Conservation (phyloP, 106 monocot genomes). For the Dactylorhiza incarnata region DNA sequence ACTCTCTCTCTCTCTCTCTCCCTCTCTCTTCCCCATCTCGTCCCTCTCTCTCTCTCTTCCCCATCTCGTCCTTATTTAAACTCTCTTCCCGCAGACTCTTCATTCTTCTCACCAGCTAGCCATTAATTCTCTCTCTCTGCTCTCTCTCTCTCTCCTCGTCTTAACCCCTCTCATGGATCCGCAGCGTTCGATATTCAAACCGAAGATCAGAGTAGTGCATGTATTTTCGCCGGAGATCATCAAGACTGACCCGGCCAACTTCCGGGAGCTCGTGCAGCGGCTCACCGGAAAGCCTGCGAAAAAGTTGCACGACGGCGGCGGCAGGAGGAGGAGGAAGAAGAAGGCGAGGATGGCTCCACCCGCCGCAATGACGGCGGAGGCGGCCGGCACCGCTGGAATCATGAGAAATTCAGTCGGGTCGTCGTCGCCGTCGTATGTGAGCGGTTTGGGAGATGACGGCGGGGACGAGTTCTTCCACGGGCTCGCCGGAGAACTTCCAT, state of each 20-base stretch:
- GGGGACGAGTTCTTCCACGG: constrained; percentile 12
- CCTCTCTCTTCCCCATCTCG: too few species aligned
- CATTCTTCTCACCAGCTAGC: too few species aligned
- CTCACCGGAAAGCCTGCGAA: constrained; percentile 38
- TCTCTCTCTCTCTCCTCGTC: too few species aligned
- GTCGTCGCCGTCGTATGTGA: neutral
- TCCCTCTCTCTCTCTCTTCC: too few species aligned
- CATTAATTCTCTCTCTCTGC: too few species aligned
- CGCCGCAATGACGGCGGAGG: neutral
- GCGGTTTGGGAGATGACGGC: neutral
- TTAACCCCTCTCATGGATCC: too few species aligned
- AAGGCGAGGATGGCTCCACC: neutral
- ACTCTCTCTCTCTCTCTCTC: too few species aligned
- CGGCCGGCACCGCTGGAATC: neutral
- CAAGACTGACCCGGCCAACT: constrained; percentile 39
- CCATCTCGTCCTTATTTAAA: too few species aligned
- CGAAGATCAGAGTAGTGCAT: constrained; percentile 45
- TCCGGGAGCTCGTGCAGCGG: constrained; percentile 48
- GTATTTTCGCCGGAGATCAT: constrained; percentile 51
- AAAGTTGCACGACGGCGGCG: neutral
- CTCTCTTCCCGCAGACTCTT: too few species aligned
- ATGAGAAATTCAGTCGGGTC: neutral
- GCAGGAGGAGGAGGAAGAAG: neutral
- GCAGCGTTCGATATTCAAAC: constrained; percentile 1
- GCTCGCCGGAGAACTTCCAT: neutral